Evolutionary conservation across 2,329 filamentous ascomycete species (phyloP).

Genomic region (Hymenoscyphus occultus): DNA sequence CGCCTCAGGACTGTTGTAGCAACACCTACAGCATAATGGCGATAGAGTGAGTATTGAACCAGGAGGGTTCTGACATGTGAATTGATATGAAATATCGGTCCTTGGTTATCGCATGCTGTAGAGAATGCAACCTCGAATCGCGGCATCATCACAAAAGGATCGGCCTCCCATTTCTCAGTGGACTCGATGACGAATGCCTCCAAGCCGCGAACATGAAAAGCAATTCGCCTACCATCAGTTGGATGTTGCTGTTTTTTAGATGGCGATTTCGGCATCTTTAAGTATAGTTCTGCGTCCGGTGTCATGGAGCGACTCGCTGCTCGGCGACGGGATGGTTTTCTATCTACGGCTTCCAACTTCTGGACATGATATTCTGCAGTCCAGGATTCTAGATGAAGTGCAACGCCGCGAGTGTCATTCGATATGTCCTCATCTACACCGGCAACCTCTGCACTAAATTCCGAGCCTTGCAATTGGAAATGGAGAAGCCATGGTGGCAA

Average conservation of each 20-base stretch:
- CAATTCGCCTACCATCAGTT: constrained; percentile 77
- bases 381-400: constrained; percentile 83
- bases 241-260: constrained; percentile 50
- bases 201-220: constrained; percentile 76
- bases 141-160: constrained; percentile 83
- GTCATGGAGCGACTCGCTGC: constrained; percentile 66
- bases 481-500: constrained; percentile 83
- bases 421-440: constrained; percentile 84
- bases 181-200: constrained; percentile 91
- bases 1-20: constrained; percentile 72
- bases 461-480: constrained; percentile 79
- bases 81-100: constrained; percentile 83
- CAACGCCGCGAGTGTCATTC: constrained; percentile 74
- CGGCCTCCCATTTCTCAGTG: constrained; percentile 75
- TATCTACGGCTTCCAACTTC: constrained; percentile 62
- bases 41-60: constrained; percentile 87
- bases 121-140: constrained; percentile 83
- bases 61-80: constrained; percentile 75
- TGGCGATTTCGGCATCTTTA: constrained; percentile 48
- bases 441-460: constrained; percentile 87
- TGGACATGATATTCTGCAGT: constrained; percentile 86
- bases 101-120: constrained; percentile 81
- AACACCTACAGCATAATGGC: constrained; percentile 85
- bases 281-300: constrained; percentile 62
- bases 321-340: constrained; percentile 61